Evolutionary conservation across 352 stramenopile genomes (phyloP).

Genomic region (Elongisporangium prolatum): DNA sequence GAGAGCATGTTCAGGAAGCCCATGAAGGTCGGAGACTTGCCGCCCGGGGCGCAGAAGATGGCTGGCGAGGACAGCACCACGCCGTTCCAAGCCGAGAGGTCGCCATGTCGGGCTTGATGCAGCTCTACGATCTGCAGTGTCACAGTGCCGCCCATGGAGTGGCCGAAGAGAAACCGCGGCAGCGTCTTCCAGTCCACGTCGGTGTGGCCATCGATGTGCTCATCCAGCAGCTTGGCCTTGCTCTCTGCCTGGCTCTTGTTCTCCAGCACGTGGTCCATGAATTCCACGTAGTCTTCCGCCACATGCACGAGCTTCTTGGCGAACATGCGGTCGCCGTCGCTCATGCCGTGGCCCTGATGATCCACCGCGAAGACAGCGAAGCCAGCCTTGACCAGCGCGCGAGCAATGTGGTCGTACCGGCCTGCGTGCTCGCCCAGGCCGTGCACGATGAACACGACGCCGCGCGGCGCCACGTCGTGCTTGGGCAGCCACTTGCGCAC

Average conservation of each 20-base stretch:
- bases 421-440: constrained; percentile 46
- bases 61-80: constrained; percentile 33
- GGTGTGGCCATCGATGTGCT: constrained; percentile 21
- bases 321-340: constrained; percentile 56
- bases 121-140: constrained; percentile 26
- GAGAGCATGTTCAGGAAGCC: constrained; percentile 21
- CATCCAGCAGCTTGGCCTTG: constrained; percentile 22
- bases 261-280: constrained; percentile 39
- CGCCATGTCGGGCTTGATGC: constrained; percentile 1
- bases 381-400: constrained; percentile 22
- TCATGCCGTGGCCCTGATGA: constrained; percentile 53
- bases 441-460: constrained; percentile 52
- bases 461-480: constrained; percentile 13
- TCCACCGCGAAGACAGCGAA: constrained; percentile 57
- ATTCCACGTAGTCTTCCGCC: constrained; percentile 47
- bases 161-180: constrained; percentile 47
- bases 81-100: constrained; percentile 27
- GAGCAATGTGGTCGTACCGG: constrained; percentile 46
- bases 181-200: constrained; percentile 30
- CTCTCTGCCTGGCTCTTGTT: not conserved
- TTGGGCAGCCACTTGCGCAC: constrained; percentile 40
- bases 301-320: constrained; percentile 36
- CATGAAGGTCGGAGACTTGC: constrained; percentile 11
- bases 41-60: constrained; percentile 23
- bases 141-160: constrained; percentile 53